Evolutionary conservation across 441 rosid species (phyloP), one percentile per base, ranked within the genome.

Genomic region (Iberis amara): DNA sequence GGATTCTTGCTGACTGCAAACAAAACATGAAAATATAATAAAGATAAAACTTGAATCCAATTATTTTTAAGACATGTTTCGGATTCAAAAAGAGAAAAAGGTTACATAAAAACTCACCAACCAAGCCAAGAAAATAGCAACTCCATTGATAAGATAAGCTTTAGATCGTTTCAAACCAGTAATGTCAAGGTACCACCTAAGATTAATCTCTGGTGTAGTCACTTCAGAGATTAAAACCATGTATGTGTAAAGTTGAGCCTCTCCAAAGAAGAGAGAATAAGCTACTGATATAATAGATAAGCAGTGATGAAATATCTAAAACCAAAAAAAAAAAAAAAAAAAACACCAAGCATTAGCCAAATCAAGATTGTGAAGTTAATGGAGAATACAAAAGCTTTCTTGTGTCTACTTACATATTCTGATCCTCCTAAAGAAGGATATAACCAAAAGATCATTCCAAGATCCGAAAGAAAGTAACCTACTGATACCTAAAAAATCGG

Each of bases 371-470:
- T 56, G 14, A 47, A 45, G 39, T 18, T 18, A 18, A 18, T 18
- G 21, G 21, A 18, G 44, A 2, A 27, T 15, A 60, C 3, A 40
- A 0, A 35, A 51, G 15, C 7, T 52, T 13, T 35, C 8, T 5
- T 48, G 39, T 40, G 9, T 56, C 9, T 27, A 74, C 89, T 77
- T 74, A 82, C 89, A 68, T 74, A 82, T 61, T 82, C 89, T 60
- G 64, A 74, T 67, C 89, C 86, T 28, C 89, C 89, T 47, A 82
- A 56, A 62, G 81, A 76, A 50, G 89, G 86, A 62, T 76, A 82
- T 28, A 74, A 46, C 86, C 86, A 80, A 58, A 64, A 52, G 48
- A 82, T 82, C 82, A 80, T 76, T 64, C 64, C 79, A 46, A 82
- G 68, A 62, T 82, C 89, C 10, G 75, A 57, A 45, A 82, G 53